Base-by-base conservation (phyloP, 2,329 filamentous ascomycete species). In the Colletotrichum melonis region DNA sequence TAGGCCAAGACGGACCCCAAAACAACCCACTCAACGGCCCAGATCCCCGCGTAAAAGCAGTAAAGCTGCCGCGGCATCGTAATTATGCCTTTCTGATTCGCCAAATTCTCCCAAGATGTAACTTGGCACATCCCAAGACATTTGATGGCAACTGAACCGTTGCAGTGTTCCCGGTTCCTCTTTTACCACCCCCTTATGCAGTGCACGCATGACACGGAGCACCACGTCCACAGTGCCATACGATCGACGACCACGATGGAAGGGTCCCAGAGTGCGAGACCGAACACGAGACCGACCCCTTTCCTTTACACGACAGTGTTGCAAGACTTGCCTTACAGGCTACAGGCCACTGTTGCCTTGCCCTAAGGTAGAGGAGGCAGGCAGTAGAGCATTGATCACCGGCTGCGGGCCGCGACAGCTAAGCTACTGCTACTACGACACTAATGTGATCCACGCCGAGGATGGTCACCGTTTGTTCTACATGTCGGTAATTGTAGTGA, bases 241-340 rank as follows among this genome's bases (percentile, higher is more conserved):
- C 19, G 42, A 32, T 52, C 60, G 38, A 24, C 42, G 42, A 59
- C n/a, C 32, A 12, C 38, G 38, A 42, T 42, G 16, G 38, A 42
- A 42, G 38, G 38, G 38, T 3, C 26, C 3, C 42, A 46, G 8
- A 55, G 12, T 14, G 26, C 70, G 70, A 65, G 32, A 64, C 54
- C 70, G 70, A 73, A 49, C 19, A 6, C 66, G 70, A 73, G 55
- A 73, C 55, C 66, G 60, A 69, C 19, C 4, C 22, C 65, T 42
- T 42, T 5, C 14, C 59, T 11, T 26, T 19, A 19, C 8, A 19
- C 56, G 9, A n/a, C n/a, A 65, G n/a, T 52, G 32, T 42, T 42
- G 38, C 14, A 42, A 19, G 38, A 42, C 14, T 42, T 19, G 38
- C 38, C 14, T 3, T 63, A 35, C 9, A 11, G 30, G 32, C 11